Evolutionary conservation across 2,329 filamentous ascomycete genomes (phyloP), one percentile per base, ranked within the genome.

Genomic region (Aspergillus felis): DNA sequence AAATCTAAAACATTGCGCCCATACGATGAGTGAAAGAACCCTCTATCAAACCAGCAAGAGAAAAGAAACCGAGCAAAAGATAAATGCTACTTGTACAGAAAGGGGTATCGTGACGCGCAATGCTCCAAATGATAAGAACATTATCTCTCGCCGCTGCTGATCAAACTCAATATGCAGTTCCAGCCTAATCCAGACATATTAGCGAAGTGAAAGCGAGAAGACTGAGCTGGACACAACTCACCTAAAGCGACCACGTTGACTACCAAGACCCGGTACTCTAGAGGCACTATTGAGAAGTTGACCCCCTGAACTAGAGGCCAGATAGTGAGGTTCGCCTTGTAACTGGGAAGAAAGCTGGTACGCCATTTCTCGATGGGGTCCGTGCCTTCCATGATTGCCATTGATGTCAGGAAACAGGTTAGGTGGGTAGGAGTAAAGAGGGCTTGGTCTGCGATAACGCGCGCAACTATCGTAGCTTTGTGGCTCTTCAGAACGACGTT

Each of bases 281-380:
- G 79, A 51, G 92, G 92, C 61, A 96, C 84, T 62, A 94, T 83
- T 68, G 89, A 88, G 78, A 97, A 97, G 80, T 97, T 97, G 69
- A 88, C 81, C 54, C 88, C 80, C 79, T 97, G 92, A 56, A 95
- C 91, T 65, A 79, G 79, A 3, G 92, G 92, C 92, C 92, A 97
- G 56, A 97, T 76, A 79, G 91, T 84, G 82, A 91, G 91, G 79
- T 96, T 97, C 72, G 90, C 88, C 73, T 83, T 83, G 68, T 96
- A 83, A 32, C 90, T 89, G 12, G 84, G 81, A 64, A 77, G 74
- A 77, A 92, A 97, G 59, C 84, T 88, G 68, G 82, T 85, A 58
- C 84, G 76, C 55, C 94, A 80, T 77, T 93, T 92, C 68, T 92
- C 84, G 66, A 78, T 75, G 0, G 85, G 84, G 63, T 81, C 79